Evolutionary conservation across 345 rosid genomes (phyloP), one percentile per base, ranked within the genome.

Genomic region (Brassica carinata): DNA sequence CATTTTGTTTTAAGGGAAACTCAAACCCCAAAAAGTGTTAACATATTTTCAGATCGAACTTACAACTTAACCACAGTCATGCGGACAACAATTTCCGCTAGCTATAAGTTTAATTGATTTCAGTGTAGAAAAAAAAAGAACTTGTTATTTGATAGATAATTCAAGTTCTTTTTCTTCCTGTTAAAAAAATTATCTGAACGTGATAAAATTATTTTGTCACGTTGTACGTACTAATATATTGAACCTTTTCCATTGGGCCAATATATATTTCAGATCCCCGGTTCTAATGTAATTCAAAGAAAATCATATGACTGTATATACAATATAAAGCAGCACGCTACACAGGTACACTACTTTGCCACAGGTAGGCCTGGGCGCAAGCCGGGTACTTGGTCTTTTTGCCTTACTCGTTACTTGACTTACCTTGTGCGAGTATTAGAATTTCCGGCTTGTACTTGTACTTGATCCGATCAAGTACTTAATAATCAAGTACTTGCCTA

Each of bases 221-320:
- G 15, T 13, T 45, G 15, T 3, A 45, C 15, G 15, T 3, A 45
- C 15, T 13, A 45, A 45, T 43, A 10, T 6, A 36, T 43, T 14
- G 14, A 43, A 43, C 51, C 14, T 2, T 43, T 43, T 7, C 40
- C 40, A 43, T 43, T 43, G 51, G 40, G 26, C 26, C 26, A 23
- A 23, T 23, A 34, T 34, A 34, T 34, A 34, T 34, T 34, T 34
- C 14, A 58, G 2, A 53, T 72, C 51, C 51, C 51, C 7, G 31
- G 5, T 51, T 31, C 55, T 43, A 19, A 55, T 19, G 19, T 8
- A 48, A 36, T 48, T 17, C 1, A 64, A 74, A 4, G 26, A 64
- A 19, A 68, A 8, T 34, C 30, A 69, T 27, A 57, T 57, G 74
- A 59, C 34, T 8, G 10, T 51, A 33, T 33, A 62, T 74, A 74